Base-by-base conservation (phyloP, 2,329 filamentous ascomycete species). In the Periconia sp. region DNA sequence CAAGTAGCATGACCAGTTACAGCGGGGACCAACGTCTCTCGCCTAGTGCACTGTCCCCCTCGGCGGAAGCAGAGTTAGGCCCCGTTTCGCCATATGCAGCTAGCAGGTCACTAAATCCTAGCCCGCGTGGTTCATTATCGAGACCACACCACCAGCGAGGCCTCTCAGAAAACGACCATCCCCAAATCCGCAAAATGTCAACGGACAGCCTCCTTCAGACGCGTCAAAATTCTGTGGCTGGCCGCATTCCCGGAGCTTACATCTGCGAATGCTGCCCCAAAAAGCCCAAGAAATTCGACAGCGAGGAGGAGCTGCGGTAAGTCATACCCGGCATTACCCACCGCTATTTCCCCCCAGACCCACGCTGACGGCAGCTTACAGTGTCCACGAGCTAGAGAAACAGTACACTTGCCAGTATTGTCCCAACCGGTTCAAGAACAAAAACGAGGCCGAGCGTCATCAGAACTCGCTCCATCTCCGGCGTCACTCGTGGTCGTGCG, bases 261-360 rank as follows among this genome's bases (percentile, higher is more conserved):
- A 85, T 96, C 73, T 97, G 92, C 72, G 90, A 96, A 62, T 97
- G 92, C 69, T 97, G 92, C 71, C 92, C 91, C 0, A 96, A 96
- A 72, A 96, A 96, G 72, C 92, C 92, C 1, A 96, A 95, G 72
- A 95, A 95, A 64, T 96, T 96, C 61, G 89, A 95, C 56, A 89
- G 84, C 4, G 79, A 84, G 50, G 87, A 92, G 52, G 89, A 96
- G 55, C 76, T 97, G 42, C 84, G 84, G 92, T 96, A 83, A 73
- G 85, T 75, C 40, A 46, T 47, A 49, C 36, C 45, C 50, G 46
- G 53, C 35, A 45, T 41, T 48, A 46, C 36, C 54, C 56, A 57
- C 62, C 63, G 61, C 52, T 56, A 51, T 51, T 54, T 57, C 57
- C 32, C 29, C 25, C 34, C 22, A 16, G 10, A 29, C 9, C 21